Evolutionary conservation across 108 stramenopile genomes (phyloP).

Genomic region (Poteriospumella lacustris): DNA sequence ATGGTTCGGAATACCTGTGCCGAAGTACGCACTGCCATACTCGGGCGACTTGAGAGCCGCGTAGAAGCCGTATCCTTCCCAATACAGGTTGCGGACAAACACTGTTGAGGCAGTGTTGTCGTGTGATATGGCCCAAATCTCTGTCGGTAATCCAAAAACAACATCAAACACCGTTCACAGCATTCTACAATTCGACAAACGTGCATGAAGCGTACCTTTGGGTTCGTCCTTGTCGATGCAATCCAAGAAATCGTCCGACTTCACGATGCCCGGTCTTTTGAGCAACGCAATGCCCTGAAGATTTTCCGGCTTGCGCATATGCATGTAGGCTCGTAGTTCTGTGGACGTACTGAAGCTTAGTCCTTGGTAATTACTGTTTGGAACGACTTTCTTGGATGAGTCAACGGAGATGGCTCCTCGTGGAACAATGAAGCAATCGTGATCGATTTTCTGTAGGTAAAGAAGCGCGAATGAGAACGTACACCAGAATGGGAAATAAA

Average conservation of each 20-base stretch:
- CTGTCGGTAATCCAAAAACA: too few species aligned
- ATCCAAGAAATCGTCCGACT: slow-evolving; percentile 51
- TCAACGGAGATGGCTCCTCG: slow-evolving; percentile 38
- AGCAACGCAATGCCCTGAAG: slow-evolving; percentile 35
- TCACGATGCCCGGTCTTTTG: slow-evolving; percentile 45
- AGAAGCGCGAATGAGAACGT: neutral
- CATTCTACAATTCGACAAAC: neutral
- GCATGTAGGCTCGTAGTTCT: slow-evolving; percentile 41
- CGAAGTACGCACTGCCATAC: slow-evolving; percentile 55
- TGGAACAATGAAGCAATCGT: slow-evolving; percentile 32
- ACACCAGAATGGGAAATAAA: neutral
- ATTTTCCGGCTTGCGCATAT: slow-evolving; percentile 49
- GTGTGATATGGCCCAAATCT: slow-evolving; percentile 37
- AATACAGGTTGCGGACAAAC: slow-evolving; percentile 41
- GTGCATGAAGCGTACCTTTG: slow-evolving; percentile 21
- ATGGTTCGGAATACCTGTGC: slow-evolving; percentile 49
- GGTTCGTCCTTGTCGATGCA: slow-evolving; percentile 48
- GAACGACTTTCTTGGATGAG: slow-evolving; percentile 30
- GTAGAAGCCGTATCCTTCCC: slow-evolving; percentile 56
- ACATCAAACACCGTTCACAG: neutral
- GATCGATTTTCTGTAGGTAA: slow-evolving; percentile 28
- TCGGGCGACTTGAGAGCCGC: slow-evolving; percentile 38
- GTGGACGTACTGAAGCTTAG: slow-evolving; percentile 43
- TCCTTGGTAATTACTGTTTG: slow-evolving; percentile 27
- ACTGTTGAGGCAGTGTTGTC: slow-evolving; percentile 27